A percentile compares a stretch with the other conserved stretches of the same genome.
These are phyloP conservation scores for Claviceps sp. DNA, from an alignment of 2,329 filamentous ascomycete genomes.

Conservation along the genomic window DNA sequence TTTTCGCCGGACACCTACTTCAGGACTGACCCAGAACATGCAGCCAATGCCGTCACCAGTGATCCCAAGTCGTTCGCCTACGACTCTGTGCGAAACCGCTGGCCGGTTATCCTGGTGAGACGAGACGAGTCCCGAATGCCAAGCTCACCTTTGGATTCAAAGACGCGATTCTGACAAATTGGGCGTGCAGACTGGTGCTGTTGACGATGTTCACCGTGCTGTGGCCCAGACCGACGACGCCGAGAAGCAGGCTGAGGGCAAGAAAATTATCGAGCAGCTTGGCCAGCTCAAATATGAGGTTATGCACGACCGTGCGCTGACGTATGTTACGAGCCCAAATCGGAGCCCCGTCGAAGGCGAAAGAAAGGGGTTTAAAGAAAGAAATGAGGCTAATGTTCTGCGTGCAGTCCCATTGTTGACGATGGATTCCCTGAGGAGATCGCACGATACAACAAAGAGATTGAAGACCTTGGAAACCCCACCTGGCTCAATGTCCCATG, in stretches of 20 bases:
- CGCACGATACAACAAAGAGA: constrained; percentile 70
- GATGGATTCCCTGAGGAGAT: constrained; percentile 74
- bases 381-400: constrained; percentile 3
- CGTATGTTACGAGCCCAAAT: constrained; percentile 34
- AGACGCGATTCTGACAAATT: not conserved
- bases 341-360: not conserved
- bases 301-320: constrained; percentile 71
- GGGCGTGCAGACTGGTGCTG: constrained; percentile 59
- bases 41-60: constrained; percentile 64
- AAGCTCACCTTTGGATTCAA: not conserved
- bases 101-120: constrained; percentile 82
- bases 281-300: constrained; percentile 86
- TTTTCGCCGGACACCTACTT: constrained; percentile 2
- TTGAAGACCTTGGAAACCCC: constrained; percentile 57
- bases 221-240: constrained; percentile 45
- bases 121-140: not conserved
- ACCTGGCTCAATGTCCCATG: constrained; percentile 78
- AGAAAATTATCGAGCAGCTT: constrained; percentile 67
- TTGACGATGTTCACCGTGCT: constrained; percentile 85
- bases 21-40: constrained; percentile 5
- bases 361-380: not conserved
- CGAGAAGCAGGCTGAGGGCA: constrained; percentile 64
- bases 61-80: constrained; percentile 81
- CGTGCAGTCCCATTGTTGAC: constrained; percentile 52
- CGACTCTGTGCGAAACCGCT: constrained; percentile 71